Percentiles rank a stretch among this genome's conserved stretches.
These are phyloP conservation scores for Thuidium tamariscinum DNA, from an alignment of 225 moss, liverwort and hornwort species.

Conservation along the genomic window DNA sequence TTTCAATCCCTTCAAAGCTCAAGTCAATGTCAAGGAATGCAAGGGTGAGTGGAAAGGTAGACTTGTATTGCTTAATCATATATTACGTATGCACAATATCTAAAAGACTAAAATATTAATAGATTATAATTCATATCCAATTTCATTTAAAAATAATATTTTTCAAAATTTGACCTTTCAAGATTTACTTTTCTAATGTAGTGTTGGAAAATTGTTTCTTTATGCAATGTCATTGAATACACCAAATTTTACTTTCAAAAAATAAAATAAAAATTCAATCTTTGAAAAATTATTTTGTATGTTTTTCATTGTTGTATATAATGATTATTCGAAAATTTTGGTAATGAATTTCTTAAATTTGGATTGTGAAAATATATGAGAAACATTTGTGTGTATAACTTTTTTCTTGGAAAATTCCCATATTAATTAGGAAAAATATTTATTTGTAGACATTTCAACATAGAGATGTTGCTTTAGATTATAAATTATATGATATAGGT, in stretches of 20 bases:
- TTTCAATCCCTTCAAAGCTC: too few relatives aligned
- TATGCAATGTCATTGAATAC: background rate
- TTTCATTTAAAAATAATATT: background rate
- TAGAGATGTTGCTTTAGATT: too few relatives aligned
- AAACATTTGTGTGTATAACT: background rate
- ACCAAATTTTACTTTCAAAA: background rate
- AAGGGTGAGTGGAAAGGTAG: too few relatives aligned
- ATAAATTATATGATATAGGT: background rate
- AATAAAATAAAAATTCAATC: background rate
- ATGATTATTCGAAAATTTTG: background rate
- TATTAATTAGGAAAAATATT: background rate
- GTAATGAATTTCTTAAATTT: background rate
- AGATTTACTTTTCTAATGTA: background rate
- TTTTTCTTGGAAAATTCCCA: background rate
- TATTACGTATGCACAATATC: too few relatives aligned
- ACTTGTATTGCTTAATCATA: too few relatives aligned
- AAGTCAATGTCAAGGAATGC: too few relatives aligned
- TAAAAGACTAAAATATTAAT: too few relatives aligned
- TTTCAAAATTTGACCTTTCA: too few relatives aligned
- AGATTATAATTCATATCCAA: background rate
- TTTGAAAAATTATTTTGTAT: background rate
- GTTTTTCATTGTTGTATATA: background rate
- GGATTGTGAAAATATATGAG: background rate
- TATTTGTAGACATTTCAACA: background rate
- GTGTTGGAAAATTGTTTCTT: accelerated